Evolutionary conservation across 2,329 filamentous ascomycete genomes (phyloP).

Genomic region (Trichoderma semiorbis): DNA sequence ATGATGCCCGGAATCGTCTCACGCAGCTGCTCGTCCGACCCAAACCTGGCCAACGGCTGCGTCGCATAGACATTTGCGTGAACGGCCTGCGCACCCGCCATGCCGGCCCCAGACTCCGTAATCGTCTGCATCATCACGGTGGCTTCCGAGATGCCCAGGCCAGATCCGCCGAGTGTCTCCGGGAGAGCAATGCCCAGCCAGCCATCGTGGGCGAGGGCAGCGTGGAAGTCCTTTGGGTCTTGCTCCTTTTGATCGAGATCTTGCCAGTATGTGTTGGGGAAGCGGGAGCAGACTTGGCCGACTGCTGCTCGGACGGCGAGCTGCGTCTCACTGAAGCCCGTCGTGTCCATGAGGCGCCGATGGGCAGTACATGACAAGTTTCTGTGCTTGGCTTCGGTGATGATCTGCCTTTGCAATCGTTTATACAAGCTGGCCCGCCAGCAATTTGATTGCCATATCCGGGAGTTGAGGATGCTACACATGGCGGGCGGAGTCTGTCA

Average conservation of each 20-base stretch:
- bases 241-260: slow-evolving; percentile 65
- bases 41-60: slow-evolving; percentile 71
- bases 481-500: neutral
- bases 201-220: slow-evolving; percentile 68
- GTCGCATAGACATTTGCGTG: slow-evolving; percentile 72
- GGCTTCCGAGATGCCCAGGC: slow-evolving; percentile 74
- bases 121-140: slow-evolving; percentile 88
- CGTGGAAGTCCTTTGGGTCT: slow-evolving; percentile 74
- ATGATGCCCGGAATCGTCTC: slow-evolving; percentile 68
- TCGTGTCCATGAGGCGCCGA: slow-evolving; percentile 62
- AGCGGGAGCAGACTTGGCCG: slow-evolving; percentile 63
- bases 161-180: slow-evolving; percentile 69
- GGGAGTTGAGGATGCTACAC: neutral
- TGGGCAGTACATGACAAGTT: slow-evolving; percentile 36
- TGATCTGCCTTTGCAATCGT: neutral
- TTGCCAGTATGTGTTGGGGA: slow-evolving; percentile 74
- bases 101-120: slow-evolving; percentile 72
- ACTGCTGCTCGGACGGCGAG: slow-evolving; percentile 69
- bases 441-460: neutral
- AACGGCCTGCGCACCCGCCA: slow-evolving; percentile 64
- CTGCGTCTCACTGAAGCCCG: slow-evolving; percentile 70
- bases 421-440: neutral
- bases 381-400: neutral
- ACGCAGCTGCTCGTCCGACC: slow-evolving; percentile 59
- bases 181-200: slow-evolving; percentile 81